phyloP scores from a whole-genome alignment of 2,329 filamentous ascomycete species.

The Aspergillus fumigatiaffinis region DNA sequence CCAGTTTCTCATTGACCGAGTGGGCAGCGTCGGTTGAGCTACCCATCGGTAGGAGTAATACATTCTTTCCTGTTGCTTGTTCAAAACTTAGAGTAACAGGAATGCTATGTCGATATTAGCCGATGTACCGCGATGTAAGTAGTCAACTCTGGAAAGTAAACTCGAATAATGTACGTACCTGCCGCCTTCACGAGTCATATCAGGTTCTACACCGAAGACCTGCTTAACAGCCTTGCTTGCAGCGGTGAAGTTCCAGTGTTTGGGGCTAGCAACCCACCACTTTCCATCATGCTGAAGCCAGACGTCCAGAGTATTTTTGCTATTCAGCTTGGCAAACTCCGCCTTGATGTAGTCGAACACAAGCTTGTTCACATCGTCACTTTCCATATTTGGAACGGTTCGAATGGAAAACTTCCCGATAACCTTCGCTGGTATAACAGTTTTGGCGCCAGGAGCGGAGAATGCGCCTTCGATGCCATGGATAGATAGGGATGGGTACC shows the following conservation, averaged over 20 bases:
- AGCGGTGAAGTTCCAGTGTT: constrained; percentile 98
- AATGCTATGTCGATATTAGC: constrained; percentile 60
- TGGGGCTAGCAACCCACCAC: constrained; percentile 97
- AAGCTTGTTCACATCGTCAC: constrained; percentile 77
- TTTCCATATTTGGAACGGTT: constrained; percentile 96
- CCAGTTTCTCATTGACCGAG: constrained; percentile 97
- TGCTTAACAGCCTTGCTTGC: constrained; percentile 94
- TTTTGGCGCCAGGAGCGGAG: constrained; percentile 90
- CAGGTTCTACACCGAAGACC: constrained; percentile 88
- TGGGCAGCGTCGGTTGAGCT: constrained; percentile 95
- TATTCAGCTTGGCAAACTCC: constrained; percentile 78
- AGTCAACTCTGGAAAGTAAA: background rate
- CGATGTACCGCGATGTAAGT: constrained; percentile 3
- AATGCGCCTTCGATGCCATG: constrained; percentile 96
- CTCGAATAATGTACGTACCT: constrained; percentile 50
- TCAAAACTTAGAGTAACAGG: constrained; percentile 97
- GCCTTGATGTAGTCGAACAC: constrained; percentile 81
- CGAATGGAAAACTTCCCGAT: constrained; percentile 98
- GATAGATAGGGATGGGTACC: constrained; percentile 86
- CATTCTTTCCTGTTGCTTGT: constrained; percentile 96
- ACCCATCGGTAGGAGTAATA: constrained; percentile 91
- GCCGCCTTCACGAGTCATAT: constrained; percentile 94
- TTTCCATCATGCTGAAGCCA: constrained; percentile 86
- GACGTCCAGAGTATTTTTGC: constrained; percentile 86
- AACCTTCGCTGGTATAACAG: constrained; percentile 96